A percentile compares a stretch with the other conserved stretches of the same genome.
phyloP scores from a whole-genome alignment of 345 rosid species.

The Bruguiera parviflora region DNA sequence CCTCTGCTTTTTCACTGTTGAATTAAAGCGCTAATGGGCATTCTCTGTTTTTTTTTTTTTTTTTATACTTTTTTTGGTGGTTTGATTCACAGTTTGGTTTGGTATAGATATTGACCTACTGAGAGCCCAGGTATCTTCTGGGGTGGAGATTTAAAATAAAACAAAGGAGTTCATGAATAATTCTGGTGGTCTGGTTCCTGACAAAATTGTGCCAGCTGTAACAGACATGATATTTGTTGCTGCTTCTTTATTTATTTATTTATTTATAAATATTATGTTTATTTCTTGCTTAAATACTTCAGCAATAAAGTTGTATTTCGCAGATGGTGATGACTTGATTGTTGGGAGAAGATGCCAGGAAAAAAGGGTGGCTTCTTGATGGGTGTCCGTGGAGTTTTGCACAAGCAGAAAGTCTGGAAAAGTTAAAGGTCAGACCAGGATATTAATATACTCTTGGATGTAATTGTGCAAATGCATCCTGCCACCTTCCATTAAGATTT shows the following conservation, averaged over 20 bases:
- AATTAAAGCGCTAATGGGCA: not conserved
- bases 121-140: conserved; percentile 72
- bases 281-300: conserved; percentile 2
- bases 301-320: conserved; percentile 13
- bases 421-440: conserved; percentile 66
- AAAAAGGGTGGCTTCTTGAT: conserved; percentile 89
- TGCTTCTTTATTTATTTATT: not conserved
- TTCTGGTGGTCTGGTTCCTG: conserved; percentile 75
- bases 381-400: conserved; percentile 76
- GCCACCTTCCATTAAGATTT: not conserved
- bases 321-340: conserved; percentile 65
- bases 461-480: conserved; percentile 25
- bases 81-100: conserved; percentile 41
- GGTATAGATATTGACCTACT: conserved; percentile 54
- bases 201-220: conserved; percentile 75
- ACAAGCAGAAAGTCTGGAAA: conserved; percentile 71
- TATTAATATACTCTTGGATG: conserved; percentile 61
- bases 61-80: too few relatives aligned
- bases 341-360: conserved; percentile 60
- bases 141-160: conserved; percentile 64
- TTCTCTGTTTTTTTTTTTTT: not conserved
- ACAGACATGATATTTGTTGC: conserved; percentile 10
- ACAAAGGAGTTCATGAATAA: conserved; percentile 70
- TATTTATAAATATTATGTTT: not conserved
- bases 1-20: too few relatives aligned